Evolutionary conservation across 1,139 yeast genomes (phyloP).

Genomic region (Suhomyces guaymorum): DNA sequence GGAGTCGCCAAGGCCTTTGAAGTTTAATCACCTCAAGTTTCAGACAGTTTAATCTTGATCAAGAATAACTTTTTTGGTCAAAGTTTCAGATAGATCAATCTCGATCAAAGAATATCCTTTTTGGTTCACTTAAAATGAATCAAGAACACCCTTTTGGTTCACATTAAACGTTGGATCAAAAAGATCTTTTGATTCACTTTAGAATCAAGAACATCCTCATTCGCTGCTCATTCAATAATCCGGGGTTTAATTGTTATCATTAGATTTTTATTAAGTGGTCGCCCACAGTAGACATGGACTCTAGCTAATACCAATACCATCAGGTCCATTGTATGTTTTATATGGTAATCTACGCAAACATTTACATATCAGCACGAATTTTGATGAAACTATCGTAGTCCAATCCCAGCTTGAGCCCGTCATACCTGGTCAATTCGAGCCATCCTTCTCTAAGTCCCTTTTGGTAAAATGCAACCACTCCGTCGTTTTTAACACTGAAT

Average conservation of each 20-base stretch:
- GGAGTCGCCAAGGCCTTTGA: slow-evolving; percentile 33
- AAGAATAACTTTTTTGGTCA: too few relatives aligned
- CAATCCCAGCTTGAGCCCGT: slow-evolving; percentile 37
- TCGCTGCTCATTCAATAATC: not conserved
- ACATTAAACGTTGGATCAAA: too few relatives aligned
- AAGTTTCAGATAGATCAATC: too few relatives aligned
- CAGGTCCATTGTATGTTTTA: not conserved
- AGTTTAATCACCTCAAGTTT: too few relatives aligned
- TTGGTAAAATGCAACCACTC: slow-evolving; percentile 28
- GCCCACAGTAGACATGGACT: not conserved
- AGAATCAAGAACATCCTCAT: too few relatives aligned
- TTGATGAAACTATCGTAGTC: slow-evolving; percentile 28
- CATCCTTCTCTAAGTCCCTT: slow-evolving; percentile 38
- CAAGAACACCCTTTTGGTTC: too few relatives aligned
- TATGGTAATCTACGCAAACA: not conserved
- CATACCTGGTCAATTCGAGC: slow-evolving; percentile 38
- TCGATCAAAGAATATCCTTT: too few relatives aligned
- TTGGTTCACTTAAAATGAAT: too few relatives aligned
- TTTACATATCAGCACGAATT: slow-evolving; percentile 9
- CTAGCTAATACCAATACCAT: not conserved
- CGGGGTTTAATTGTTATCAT: too few relatives aligned
- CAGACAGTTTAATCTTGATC: too few relatives aligned
- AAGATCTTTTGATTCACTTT: too few relatives aligned
- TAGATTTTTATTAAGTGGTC: not conserved
- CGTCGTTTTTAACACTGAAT: slow-evolving; percentile 18